These are phyloP conservation scores for Sutorius eximius DNA, from an alignment of 1,284 basidiomycete genomes.

Conservation along the genomic window DNA sequence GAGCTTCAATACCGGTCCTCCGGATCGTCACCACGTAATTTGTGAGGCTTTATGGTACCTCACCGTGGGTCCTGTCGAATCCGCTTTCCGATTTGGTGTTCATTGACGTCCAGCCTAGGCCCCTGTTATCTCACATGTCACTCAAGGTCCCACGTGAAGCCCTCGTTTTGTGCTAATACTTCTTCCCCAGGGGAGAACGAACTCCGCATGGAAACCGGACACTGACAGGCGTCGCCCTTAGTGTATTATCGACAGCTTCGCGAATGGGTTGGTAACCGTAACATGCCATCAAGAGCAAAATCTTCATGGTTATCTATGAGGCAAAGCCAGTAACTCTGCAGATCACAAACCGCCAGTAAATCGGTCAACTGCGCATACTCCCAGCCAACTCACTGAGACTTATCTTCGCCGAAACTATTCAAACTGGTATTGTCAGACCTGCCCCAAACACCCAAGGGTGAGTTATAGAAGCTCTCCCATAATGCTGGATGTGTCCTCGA, in stretches of 20 bases:
- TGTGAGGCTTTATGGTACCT: not conserved
- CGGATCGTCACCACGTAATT: not conserved
- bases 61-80: not conserved
- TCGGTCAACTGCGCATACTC: not conserved
- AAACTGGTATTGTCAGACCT: not conserved
- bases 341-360: not conserved
- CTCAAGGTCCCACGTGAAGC: not conserved
- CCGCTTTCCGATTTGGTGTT: not conserved
- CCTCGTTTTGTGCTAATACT: not conserved
- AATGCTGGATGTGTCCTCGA: not conserved
- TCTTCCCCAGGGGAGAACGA: not conserved
- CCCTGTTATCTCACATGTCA: not conserved
- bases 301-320: not conserved
- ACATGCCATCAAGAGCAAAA: not conserved
- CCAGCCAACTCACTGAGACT: not conserved
- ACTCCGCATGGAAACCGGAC: not conserved
- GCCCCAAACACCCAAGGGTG: not conserved
- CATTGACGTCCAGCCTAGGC: not conserved
- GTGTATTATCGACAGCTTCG: not conserved
- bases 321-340: not conserved
- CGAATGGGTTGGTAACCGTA: not conserved
- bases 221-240: not conserved
- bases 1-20: not conserved
- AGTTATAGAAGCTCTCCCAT: not conserved
- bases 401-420: not conserved